Percentiles rank a stretch among this genome's conserved stretches.
phyloP scores from a whole-genome alignment of 345 rosid species.

The Sapria himalayana region DNA sequence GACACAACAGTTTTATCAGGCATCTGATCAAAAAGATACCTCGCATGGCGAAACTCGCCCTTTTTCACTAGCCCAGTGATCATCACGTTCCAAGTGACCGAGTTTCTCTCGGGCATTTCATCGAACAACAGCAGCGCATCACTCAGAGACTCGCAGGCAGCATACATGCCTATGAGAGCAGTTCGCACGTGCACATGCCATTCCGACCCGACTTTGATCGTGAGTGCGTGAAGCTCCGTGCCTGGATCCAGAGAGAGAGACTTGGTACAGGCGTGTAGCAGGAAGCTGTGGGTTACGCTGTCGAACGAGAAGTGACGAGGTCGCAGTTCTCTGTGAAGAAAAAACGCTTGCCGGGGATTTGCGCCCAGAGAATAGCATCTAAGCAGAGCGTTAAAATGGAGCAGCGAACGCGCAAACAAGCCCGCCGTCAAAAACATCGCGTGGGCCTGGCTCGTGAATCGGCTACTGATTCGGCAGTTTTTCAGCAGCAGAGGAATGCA shows the following conservation, averaged over 20 bases:
- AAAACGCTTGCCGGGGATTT: constrained; percentile 21
- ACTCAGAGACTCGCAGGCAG: constrained; percentile 9
- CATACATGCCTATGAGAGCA: constrained; percentile 30
- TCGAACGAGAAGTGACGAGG: constrained; percentile 26
- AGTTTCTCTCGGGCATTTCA: constrained; percentile 43
- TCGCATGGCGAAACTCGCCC: constrained; percentile 40
- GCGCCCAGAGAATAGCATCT: constrained; percentile 28
- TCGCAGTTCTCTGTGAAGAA: constrained; percentile 27
- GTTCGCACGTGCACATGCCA: constrained; percentile 52
- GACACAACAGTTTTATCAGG: constrained; percentile 42
- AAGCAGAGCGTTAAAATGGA: constrained; percentile 31
- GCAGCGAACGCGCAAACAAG: constrained; percentile 12
- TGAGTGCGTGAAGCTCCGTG: constrained; percentile 34
- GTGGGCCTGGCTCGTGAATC: constrained; percentile 25
- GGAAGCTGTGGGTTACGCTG: constrained; percentile 44
- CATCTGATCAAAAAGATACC: constrained; percentile 40
- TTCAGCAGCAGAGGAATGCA: too few relatives aligned
- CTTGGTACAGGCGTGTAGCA: constrained; percentile 23
- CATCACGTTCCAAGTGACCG: constrained; percentile 67
- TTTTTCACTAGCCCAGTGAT: constrained; percentile 43
- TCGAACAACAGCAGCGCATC: constrained; percentile 32
- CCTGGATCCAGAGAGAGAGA: constrained; percentile 12
- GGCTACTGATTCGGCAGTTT: too few relatives aligned
- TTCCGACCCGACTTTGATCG: constrained; percentile 39
- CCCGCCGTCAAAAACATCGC: constrained; percentile 19